A percentile compares a stretch with the other conserved stretches of the same genome.
Conservation (phyloP, 306 rosid species). For the Pyrus communis region DNA sequence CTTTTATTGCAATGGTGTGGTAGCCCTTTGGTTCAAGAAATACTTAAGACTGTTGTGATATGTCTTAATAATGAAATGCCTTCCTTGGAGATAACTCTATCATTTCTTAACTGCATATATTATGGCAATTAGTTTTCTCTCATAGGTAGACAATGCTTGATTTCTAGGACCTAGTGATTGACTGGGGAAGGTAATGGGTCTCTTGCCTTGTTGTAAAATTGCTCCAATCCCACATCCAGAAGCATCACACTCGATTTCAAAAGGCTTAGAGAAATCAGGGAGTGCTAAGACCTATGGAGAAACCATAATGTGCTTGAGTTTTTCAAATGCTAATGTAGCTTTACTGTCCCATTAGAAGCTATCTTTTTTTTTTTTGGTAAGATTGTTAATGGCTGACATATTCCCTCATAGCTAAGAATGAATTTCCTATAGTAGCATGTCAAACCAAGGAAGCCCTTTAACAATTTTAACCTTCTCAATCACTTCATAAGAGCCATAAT, state of each 20-base stretch:
- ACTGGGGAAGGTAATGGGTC: neutral
- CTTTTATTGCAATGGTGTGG: accelerated
- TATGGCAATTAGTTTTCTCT: too few species aligned
- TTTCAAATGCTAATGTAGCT: too few species aligned
- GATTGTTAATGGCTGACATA: neutral
- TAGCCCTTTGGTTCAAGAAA: neutral
- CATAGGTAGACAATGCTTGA: neutral
- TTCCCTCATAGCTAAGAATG: neutral
- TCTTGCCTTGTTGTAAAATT: neutral
- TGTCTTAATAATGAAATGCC: neutral
- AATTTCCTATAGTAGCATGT: neutral
- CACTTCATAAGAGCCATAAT: too few species aligned
- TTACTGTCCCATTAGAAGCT: neutral
- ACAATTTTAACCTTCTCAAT: neutral
- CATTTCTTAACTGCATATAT: neutral
- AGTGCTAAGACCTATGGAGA: neutral
- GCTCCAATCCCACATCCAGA: neutral
- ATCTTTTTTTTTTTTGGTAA: neutral
- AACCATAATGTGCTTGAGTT: neutral
- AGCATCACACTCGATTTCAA: neutral
- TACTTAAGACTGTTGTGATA: neutral
- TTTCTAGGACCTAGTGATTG: neutral
- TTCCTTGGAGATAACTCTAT: neutral
- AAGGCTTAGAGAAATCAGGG: neutral
- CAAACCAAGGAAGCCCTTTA: neutral